Base-by-base conservation (phyloP, 1,284 basidiomycete species). In the Heterobasidion occidentale region DNA sequence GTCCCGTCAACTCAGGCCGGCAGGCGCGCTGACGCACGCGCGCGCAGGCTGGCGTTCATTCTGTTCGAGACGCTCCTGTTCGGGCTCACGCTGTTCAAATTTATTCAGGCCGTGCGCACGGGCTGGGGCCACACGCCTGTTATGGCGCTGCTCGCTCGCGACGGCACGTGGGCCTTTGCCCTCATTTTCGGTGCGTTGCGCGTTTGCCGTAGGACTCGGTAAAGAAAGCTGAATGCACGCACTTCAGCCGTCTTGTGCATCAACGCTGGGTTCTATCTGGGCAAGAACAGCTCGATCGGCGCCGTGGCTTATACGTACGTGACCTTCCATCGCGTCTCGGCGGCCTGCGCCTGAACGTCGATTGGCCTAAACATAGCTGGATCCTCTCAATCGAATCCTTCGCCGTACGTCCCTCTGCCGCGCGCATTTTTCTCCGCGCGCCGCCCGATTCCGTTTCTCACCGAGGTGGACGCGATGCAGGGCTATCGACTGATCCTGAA, bases 41-140 rank as follows among this genome's bases (percentile, higher is more conserved):
- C 14, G 42, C 19, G 46, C 45, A 75, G 73, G 42, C 64, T 65
- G 27, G 65, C 69, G 3, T 69, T 70, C 11, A 67, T 74, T 33
- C 56, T 65, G 8, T 74, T 70, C 51, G 72, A 75, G 56, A 61
- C 62, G 12, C 59, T 72, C 47, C 66, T 75, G 2, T 74, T 75
- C 57, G 56, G 50, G 6, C 58, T 74, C 34, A 72, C 70, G 9
- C 58, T 70, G 17, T 58, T 63, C 55, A 69, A 70, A 53, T 70
- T 73, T 52, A 38, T 67, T n/a, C 52, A 61, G 17, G 65, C 67
- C 9, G 53, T 63, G 20, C 64, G 65, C 27, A 59, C 60, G 5
- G 70, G 71, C 9, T 71, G 69, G 67, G 65, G 64, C 9, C 60
- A 65, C 46, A 64, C 64, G 2, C 63, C 65, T 11, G 62, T 74